These are phyloP conservation scores for Lactifluus hygrophoroides DNA, from an alignment of 768 basidiomycete species.

Conservation along the genomic window DNA sequence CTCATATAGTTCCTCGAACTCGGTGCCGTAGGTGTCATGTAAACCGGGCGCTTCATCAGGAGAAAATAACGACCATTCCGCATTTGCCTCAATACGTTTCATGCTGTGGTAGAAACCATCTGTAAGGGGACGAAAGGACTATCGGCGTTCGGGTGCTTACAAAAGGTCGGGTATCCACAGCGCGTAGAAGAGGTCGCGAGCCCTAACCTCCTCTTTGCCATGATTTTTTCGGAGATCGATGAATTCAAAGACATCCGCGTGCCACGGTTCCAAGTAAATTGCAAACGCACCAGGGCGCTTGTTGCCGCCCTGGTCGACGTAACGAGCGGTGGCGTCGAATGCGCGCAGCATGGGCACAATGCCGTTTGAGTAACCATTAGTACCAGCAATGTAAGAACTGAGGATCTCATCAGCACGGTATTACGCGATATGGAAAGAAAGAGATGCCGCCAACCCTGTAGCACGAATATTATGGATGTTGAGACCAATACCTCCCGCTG, in stretches of 20 bases:
- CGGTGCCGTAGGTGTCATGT: constrained; percentile 79
- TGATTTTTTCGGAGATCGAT: constrained; percentile 98
- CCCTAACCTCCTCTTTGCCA: constrained; percentile 95
- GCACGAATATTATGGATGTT: constrained; percentile 96
- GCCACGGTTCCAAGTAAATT: constrained; percentile 99
- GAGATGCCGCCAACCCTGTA: constrained; percentile 54
- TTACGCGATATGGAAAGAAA: constrained; percentile 10
- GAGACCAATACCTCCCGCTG: constrained; percentile 95
- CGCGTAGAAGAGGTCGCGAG: constrained; percentile 95
- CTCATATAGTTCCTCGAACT: constrained; percentile 81
- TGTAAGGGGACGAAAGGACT: background rate
- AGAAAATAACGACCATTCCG: constrained; percentile 94
- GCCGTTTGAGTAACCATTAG: constrained; percentile 98
- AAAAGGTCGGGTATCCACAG: constrained; percentile 98
- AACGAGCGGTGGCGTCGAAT: constrained; percentile 95
- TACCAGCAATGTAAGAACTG: constrained; percentile 97
- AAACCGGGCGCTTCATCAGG: constrained; percentile 92
- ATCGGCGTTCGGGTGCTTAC: constrained; percentile 36
- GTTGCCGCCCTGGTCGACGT: constrained; percentile 98
- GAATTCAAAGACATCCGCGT: constrained; percentile 95
- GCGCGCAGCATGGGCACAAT: constrained; percentile 99
- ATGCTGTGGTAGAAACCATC: constrained; percentile 45
- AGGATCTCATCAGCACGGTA: background rate
- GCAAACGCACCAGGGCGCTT: constrained; percentile 98
- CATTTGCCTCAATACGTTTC: constrained; percentile 89